A percentile compares a stretch with the other conserved stretches of the same genome.
These are phyloP conservation scores for Gossypium stocksii DNA, from an alignment of 345 rosid species.

Conservation along the genomic window DNA sequence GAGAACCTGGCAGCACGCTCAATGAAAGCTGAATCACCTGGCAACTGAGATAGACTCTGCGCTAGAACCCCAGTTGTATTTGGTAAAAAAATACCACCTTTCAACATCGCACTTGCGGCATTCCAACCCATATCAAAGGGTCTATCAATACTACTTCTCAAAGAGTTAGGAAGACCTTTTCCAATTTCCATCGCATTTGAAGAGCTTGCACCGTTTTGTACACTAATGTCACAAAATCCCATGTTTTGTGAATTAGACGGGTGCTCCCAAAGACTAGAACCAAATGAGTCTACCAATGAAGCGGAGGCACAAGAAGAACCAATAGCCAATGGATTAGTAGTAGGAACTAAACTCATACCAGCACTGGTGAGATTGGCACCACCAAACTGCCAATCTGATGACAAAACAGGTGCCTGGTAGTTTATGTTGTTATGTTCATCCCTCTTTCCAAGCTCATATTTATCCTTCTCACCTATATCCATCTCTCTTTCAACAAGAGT, in stretches of 20 bases:
- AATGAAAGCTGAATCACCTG: conserved; percentile 85
- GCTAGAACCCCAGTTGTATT: conserved; percentile 50
- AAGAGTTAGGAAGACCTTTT: conserved; percentile 39
- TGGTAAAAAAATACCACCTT: conserved; percentile 56
- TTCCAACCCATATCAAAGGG: conserved; percentile 70
- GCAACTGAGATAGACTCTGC: conserved; percentile 73
- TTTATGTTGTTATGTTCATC: conserved; percentile 31
- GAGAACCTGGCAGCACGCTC: conserved; percentile 97
- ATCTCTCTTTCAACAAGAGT: conserved; percentile 33
- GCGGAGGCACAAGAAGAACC: conserved; percentile 64
- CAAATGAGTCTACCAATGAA: conserved; percentile 61
- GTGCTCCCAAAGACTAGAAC: conserved; percentile 66
- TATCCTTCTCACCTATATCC: conserved; percentile 63
- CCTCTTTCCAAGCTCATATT: conserved; percentile 51
- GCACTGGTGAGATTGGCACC: conserved; percentile 42
- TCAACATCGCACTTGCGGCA: conserved; percentile 51
- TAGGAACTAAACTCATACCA: conserved; percentile 45
- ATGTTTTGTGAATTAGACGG: conserved; percentile 45
- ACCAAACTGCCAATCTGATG: conserved; percentile 62
- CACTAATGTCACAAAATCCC: conserved; percentile 55
- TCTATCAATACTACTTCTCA: conserved; percentile 49
- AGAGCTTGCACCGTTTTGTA: conserved; percentile 38
- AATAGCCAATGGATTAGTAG: conserved; percentile 45
- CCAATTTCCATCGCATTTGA: conserved; percentile 32
- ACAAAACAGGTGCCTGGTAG: conserved; percentile 42